Evolutionary conservation across 495 filamentous ascomycete species (phyloP), one percentile per base, ranked within the genome.

Genomic region (Bryoglossum gracile): DNA sequence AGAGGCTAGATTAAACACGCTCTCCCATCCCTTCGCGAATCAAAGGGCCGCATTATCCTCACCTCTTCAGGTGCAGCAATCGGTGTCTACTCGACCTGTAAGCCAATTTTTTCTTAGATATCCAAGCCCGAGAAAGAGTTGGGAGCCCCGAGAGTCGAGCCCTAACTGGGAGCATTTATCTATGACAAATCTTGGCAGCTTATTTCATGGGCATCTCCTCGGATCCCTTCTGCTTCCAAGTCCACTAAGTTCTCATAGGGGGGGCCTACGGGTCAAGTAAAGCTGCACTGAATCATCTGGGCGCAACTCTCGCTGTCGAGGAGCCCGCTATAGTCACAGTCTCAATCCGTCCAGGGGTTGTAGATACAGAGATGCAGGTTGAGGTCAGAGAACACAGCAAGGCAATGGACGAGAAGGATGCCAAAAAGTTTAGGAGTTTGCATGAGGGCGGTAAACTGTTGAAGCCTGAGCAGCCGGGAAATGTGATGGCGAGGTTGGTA

Each of bases 301-400:
- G 79, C 13, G 58, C 74, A 43, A 88, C 85, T 14, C 54, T 97
- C 18, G 82, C 78, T 1, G 73, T 71, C 8, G 92, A 98, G 55
- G 92, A 96, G 64, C 80, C 86, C 6, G 74, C 83, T 13, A 76
- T 95, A 43, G 84, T 76, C 2, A 75, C 75, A 6, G 62, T 98
- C 2, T 56, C 74, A 1, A 70, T 98, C 37, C 77, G 84, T 34
- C 92, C 92, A 0, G 92, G 92, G 4, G 82, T 88, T 48, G 81
- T 92, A 21, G 86, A 96, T 60, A 98, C 92, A 1, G 86, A 88
- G 33, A 98, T 98, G 92, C 92, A 96, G 63, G 75, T 76, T 38
- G 78, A 83, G 38, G 72, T 98, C 26, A 72, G 92, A 46, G 83
- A 90, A 33, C 86, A 91, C 57, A 62, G 65, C 24, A 62, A 63